Evolutionary conservation across 2,329 filamentous ascomycete species (phyloP), one percentile per base, ranked within the genome.

Genomic region (Exophiala dermatitidis): DNA sequence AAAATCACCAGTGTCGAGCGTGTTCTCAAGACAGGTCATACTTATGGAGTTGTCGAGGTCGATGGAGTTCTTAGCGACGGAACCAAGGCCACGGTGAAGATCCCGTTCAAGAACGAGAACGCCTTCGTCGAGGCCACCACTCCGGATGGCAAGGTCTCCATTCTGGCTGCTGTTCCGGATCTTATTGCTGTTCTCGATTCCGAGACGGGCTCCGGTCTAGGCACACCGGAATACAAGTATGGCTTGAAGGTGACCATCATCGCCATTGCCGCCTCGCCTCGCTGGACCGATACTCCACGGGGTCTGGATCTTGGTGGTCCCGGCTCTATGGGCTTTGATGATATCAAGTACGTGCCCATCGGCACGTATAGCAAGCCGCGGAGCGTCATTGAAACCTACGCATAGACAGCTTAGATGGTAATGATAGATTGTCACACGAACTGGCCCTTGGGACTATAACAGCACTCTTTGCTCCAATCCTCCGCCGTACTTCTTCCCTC

Each of bases 21-120:
- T 0, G 69, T 70, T 2, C 73, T 76, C 0, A 81, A 64, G 70
- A 80, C 37, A 72, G 73, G 1, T 63, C 83, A 40, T 74, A 74
- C 57, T 78, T 76, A 62, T 80, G 81, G 0, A 77, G 84, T 60
- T 72, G 78, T 9, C 81, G 82, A 56, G 61, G 72, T 66, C 60
- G 80, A 81, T 8, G 78, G 81, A 61, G 77, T 47, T 68, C 53
- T 47, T n/a, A 52, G 12, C 34, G 54, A 47, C 6, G 51, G 53
- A 31, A 31, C 46, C 8, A 46, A 48, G 31, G 40, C 80, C 0
- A 41, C 12, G 4, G 38, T 85, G 64, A 83, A 79, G 63, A 82
- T 87, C 46, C 83, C 83, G 0, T 86, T 86, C 72, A 86, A 86
- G 69, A 87, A 87, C 66, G 83, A 88, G 64, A 87, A 86, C 62